These are phyloP conservation scores for Jaminaea rosea DNA, from an alignment of 1,284 basidiomycete species.

Conservation along the genomic window DNA sequence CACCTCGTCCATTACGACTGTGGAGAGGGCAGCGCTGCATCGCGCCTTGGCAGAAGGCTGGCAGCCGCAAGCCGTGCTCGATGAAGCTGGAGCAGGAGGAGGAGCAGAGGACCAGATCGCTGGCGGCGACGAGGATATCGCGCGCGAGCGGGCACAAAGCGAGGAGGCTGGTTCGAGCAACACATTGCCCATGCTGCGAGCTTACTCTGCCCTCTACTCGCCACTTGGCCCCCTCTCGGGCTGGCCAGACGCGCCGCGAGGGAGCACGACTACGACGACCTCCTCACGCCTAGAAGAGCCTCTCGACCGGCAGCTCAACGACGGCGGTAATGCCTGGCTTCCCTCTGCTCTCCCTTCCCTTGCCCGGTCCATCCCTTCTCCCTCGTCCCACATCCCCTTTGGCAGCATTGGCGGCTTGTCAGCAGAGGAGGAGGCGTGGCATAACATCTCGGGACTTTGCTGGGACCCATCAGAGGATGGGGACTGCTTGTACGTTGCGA, in stretches of 20 bases:
- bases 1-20: no score
- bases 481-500: constrained; percentile 21
- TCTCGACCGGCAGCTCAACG: not conserved
- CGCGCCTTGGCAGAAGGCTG: not conserved
- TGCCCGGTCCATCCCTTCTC: not conserved
- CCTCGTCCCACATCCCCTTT: not conserved
- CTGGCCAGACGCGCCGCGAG: not conserved
- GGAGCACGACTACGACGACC: not conserved
- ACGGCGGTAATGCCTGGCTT: not conserved
- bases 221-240: not conserved
- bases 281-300: not conserved
- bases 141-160: no score
- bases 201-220: not conserved
- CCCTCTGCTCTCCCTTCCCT: not conserved
- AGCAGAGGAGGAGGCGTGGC: not conserved
- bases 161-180: no score
- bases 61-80: not conserved
- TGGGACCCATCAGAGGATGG: constrained; percentile 33
- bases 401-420: not conserved
- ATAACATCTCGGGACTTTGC: constrained; percentile 24
- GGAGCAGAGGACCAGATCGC: not conserved
- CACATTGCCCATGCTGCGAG: not conserved
- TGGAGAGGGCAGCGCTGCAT: not conserved
- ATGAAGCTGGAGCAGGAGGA: not conserved
- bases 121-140: no score